A percentile compares a stretch with the other conserved stretches of the same genome.
Conservation (phyloP, 2,329 filamentous ascomycete species). For the Kalaharituber pfeilii region DNA sequence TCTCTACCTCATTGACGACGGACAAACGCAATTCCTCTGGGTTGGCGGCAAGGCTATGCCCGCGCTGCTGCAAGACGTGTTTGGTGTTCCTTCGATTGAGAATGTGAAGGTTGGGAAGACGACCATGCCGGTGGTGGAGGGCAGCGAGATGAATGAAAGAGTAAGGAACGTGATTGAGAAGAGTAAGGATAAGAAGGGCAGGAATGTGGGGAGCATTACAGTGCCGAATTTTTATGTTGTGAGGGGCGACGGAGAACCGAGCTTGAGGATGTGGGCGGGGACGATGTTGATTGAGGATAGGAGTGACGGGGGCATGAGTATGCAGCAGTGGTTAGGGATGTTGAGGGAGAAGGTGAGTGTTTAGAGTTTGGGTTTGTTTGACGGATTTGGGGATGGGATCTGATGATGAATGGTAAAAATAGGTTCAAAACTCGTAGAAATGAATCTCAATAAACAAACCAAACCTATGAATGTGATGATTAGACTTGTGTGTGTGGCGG, state of each 20-base stretch:
- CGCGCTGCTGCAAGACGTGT: constrained; percentile 74
- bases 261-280: constrained; percentile 89
- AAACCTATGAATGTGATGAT: too few relatives aligned
- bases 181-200: constrained; percentile 69
- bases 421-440: neutral
- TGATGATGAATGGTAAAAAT: neutral
- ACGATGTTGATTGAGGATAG: constrained; percentile 88
- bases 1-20: constrained; percentile 90
- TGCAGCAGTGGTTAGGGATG: constrained; percentile 81
- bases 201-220: constrained; percentile 82
- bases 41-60: constrained; percentile 83
- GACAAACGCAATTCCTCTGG: constrained; percentile 96
- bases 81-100: constrained; percentile 66
- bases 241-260: constrained; percentile 88
- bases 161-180: constrained; percentile 82
- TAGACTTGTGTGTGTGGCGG: too few relatives aligned
- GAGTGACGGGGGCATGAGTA: constrained; percentile 81
- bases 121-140: constrained; percentile 63
- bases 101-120: constrained; percentile 85
- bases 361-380: neutral
- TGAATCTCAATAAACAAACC: too few relatives aligned
- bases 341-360: constrained; percentile 72
- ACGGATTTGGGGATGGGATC: neutral
- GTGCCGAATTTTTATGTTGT: constrained; percentile 86
- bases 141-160: constrained; percentile 85